Conservation (phyloP, 176 grass and related monocot species). For the Aegilops longissima region DNA sequence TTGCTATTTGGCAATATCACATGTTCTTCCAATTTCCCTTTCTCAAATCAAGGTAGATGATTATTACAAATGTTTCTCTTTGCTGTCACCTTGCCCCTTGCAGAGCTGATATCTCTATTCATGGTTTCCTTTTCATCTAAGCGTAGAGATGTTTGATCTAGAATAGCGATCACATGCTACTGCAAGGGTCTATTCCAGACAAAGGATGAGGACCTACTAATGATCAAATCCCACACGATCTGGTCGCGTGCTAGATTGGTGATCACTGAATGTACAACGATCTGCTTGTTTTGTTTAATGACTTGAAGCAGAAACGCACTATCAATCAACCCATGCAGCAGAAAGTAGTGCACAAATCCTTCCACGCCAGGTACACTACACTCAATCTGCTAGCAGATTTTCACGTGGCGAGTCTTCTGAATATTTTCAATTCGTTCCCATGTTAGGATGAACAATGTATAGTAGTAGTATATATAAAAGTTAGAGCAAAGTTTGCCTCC, state of each 20-base stretch:
- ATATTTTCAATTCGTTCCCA: neutral
- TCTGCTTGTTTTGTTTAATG: neutral
- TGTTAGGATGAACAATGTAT: slow-evolving; percentile 31
- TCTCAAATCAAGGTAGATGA: neutral
- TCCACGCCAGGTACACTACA: neutral
- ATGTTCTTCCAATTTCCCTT: neutral
- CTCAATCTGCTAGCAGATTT: slow-evolving; percentile 11
- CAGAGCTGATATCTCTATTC: neutral
- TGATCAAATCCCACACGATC: neutral
- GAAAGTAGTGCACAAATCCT: slow-evolving; percentile 3
- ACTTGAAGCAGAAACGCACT: neutral
- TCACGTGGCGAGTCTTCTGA: slow-evolving; percentile 6
- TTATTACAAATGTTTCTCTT: neutral
- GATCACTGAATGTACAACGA: neutral
- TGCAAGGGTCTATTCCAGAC: neutral
- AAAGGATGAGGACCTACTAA: neutral
- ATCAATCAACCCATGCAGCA: neutral
- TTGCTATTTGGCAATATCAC: neutral
- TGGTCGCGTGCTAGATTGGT: neutral
- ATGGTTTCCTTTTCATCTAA: neutral
- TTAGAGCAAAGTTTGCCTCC: neutral
- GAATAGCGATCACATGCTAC: neutral
- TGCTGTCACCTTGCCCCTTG: neutral
- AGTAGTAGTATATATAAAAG: neutral
- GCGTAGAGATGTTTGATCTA: neutral